Base-by-base conservation (phyloP, 148 eudicot genomes). In the Gaultheria prostrata region DNA sequence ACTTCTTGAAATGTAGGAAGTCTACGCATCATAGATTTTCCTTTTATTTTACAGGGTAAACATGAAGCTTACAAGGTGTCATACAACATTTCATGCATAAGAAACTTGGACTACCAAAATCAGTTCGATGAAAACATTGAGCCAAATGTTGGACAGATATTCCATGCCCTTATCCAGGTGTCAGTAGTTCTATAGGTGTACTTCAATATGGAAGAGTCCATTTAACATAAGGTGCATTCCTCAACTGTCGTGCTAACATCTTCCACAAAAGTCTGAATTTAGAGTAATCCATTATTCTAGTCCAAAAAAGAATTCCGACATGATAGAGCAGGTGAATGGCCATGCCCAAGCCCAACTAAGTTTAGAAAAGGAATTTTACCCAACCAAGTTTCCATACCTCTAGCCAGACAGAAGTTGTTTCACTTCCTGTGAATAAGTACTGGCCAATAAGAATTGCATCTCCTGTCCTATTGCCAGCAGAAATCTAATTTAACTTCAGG, bases 381-480 rank as follows among this genome's bases (percentile, higher is more conserved):
- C 3, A 53, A 53, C 57, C 57, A 53, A 53, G 8, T 57, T 59
- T 63, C 80, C 95, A 86, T 89, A 96, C 99, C 97, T 96, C 99
- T 65, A 96, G 91, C n/a, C n/a, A n/a, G n/a, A n/a, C n/a, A n/a
- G n/a, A n/a, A n/a, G n/a, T n/a, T n/a, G n/a, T n/a, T n/a, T 96
- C 99, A 87, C 98, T 96, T 87, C 99, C 99, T 26, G 99, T 96
- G 88, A 94, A 96, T 84, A 96, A 89, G 85, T 96, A 96, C 86
- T 96, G 94, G 69, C 99, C 99, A 87, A 96, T 88, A 84, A 96
- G 94, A 80, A 96, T 94, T 70, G 95, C 93, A 83, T 96, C 99
- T 74, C 98, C 99, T 83, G 90, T 91, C 88, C 93, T 96, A 96
- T 97, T 50, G 92, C 94, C 99, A 94, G 94, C 82, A 82, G 59